Evolutionary conservation across 2,329 filamentous ascomycete genomes (phyloP).

Genomic region (Colletotrichum noveboracense): DNA sequence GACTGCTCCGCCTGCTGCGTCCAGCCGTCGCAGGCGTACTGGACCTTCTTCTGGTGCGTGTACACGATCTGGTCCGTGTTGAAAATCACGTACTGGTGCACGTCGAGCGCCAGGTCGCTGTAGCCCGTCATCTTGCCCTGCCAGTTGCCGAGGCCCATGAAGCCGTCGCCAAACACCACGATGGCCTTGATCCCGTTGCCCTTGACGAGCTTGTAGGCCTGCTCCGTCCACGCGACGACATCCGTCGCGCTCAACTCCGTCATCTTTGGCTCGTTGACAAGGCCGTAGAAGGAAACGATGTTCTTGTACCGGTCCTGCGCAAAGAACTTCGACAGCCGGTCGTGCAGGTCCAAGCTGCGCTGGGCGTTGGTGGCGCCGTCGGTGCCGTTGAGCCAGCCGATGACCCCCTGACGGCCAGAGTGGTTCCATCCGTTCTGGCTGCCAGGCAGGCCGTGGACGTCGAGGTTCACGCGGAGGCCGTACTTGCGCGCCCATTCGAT

Average conservation of each 20-base stretch:
- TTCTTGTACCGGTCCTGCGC: slow-evolving; percentile 92
- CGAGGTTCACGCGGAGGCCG: slow-evolving; percentile 89
- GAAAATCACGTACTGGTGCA: slow-evolving; percentile 98
- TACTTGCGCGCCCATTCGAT: slow-evolving; percentile 96
- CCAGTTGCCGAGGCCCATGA: slow-evolving; percentile 91
- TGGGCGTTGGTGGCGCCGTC: slow-evolving; percentile 80
- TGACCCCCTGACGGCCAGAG: slow-evolving; percentile 79
- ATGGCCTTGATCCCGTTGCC: slow-evolving; percentile 75
- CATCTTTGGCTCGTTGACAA: slow-evolving; percentile 95
- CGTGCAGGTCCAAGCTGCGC: slow-evolving; percentile 85
- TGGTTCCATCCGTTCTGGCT: slow-evolving; percentile 99
- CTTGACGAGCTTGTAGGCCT: slow-evolving; percentile 75
- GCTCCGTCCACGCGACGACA: slow-evolving; percentile 81
- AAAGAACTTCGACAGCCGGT: slow-evolving; percentile 89
- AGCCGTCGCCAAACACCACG: slow-evolving; percentile 92
- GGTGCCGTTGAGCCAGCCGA: slow-evolving; percentile 91
- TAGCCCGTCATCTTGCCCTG: slow-evolving; percentile 78
- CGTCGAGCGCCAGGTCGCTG: slow-evolving; percentile 84
- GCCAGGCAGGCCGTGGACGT: slow-evolving; percentile 89
- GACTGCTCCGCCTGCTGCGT: slow-evolving; percentile 76
- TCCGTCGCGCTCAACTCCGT: slow-evolving; percentile 66
- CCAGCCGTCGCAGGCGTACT: slow-evolving; percentile 90
- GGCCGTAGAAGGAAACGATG: slow-evolving; percentile 88
- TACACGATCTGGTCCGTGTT: slow-evolving; percentile 85
- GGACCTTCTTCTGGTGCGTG: slow-evolving; percentile 82